Base-by-base conservation (phyloP, 495 filamentous ascomycete species). In the Rhypophila decipiens region DNA sequence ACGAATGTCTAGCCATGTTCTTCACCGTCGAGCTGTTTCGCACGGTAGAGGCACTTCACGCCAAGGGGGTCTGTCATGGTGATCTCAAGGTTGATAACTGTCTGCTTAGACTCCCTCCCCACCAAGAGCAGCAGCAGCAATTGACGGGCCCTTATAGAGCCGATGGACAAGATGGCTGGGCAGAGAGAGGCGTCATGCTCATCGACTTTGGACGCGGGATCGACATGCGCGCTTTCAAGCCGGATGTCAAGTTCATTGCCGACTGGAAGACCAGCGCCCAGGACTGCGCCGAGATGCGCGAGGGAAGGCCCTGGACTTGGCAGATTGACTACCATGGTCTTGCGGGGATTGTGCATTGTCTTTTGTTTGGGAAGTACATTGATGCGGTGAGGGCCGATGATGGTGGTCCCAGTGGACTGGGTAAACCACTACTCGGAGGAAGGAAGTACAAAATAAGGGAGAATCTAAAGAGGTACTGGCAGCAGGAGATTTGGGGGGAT, bases 61-160 rank as follows among this genome's bases (percentile, higher is more conserved):
- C 79, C 2, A 83, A 83, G 48, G 77, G 79, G 7, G 77, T 98
- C 52, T 71, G 96, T 21, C 93, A 98, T 61, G 94, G 93, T 39
- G 93, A 98, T 57, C 73, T 98, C 54, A 98, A 98, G 65, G 80
- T 85, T 1, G 93, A 98, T 62, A 98, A 98, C 63, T 90, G 90
- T 52, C 79, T 98, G 1, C 79, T 96, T 34, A 88, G 93, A 8
- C 79, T 96, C 42, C 65, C 72, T 35, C 3, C 62, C 75, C n/a
- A 66, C 66, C n/a, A 53, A 10, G 19, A 63, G 21, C 73, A 75
- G 24, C 24, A 39, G 58, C 24, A 51, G 49, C 36, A 53, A 19
- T 58, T 69, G 17, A 47, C 66, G 7, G 58, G 77, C 10, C 74
- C 77, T 49, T 98, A 90, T 65, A 73, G 76, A 1, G 75, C 78